Percentiles rank a stretch among this genome's conserved stretches.
These are phyloP conservation scores for Vachellia pachyceras DNA, from an alignment of 306 rosid genomes.

Conservation along the genomic window DNA sequence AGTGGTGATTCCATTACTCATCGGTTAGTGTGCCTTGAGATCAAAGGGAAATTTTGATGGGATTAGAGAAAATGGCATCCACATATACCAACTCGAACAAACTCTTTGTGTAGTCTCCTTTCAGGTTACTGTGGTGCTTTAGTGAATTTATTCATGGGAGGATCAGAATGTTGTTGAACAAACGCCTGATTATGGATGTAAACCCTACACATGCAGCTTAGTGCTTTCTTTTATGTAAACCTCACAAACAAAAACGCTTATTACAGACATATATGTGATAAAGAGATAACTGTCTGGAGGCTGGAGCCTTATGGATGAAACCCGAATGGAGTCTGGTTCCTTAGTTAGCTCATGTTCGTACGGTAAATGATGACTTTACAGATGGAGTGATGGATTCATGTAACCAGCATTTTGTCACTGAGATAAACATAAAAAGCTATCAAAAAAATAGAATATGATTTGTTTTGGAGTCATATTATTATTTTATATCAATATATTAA, in stretches of 20 bases:
- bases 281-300: not conserved
- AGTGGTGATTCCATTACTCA: no score
- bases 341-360: not conserved
- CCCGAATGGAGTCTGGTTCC: not conserved
- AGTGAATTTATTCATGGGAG: not conserved
- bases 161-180: not conserved
- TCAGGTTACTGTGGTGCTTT: not conserved
- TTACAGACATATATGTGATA: not conserved
- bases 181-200: no score
- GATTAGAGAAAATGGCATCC: no score
- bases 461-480: not conserved
- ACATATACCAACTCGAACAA: no score
- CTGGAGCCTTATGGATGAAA: not conserved
- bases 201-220: slow-evolving; percentile 12
- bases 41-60: no score
- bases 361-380: no score
- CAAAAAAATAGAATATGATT: not conserved
- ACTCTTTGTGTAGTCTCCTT: no score
- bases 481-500: no score
- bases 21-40: no score
- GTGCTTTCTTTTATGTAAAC: not conserved
- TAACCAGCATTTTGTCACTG: no score
- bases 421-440: no score
- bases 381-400: no score
- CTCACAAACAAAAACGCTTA: slow-evolving; percentile 17